These are phyloP conservation scores for Cerrena zonata DNA, from an alignment of 1,284 basidiomycete genomes.

Conservation along the genomic window DNA sequence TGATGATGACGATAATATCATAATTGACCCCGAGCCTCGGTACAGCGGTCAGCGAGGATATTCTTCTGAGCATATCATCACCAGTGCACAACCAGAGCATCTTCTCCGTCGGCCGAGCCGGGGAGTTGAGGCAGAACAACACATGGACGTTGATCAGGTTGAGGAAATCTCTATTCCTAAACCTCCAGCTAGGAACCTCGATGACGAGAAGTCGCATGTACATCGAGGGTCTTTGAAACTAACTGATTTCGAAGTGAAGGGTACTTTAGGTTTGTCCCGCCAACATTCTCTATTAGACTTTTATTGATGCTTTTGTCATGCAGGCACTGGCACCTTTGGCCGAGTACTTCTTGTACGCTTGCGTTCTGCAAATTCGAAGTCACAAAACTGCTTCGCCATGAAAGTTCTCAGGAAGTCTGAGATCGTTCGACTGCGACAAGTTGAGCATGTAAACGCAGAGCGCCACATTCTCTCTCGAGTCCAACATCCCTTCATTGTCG, in stretches of 20 bases:
- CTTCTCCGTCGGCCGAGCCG: slow-evolving; percentile 8
- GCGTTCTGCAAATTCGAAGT: slow-evolving; percentile 40
- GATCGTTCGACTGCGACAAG: slow-evolving; percentile 92
- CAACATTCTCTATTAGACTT: slow-evolving; percentile 3
- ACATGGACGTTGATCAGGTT: slow-evolving; percentile 24
- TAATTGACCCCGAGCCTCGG: slow-evolving; percentile 25
- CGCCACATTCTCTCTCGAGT: slow-evolving; percentile 88
- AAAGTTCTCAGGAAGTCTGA: slow-evolving; percentile 91
- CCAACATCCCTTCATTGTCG: slow-evolving; percentile 77
- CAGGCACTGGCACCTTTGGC: slow-evolving; percentile 91
- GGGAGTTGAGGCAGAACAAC: slow-evolving; percentile 16
- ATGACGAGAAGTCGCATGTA: slow-evolving; percentile 64
- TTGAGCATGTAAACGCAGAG: slow-evolving; percentile 97
- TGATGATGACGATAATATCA: slow-evolving; percentile 23
- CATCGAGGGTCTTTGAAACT: slow-evolving; percentile 53
- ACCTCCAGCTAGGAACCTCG: slow-evolving; percentile 52
- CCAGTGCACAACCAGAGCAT: slow-evolving; percentile 1
- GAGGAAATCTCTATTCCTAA: slow-evolving; percentile 26
- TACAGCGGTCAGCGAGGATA: slow-evolving; percentile 17
- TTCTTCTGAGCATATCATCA: neutral
- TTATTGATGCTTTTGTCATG: slow-evolving; percentile 1
- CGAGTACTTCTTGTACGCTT: slow-evolving; percentile 82
- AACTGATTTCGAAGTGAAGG: slow-evolving; percentile 75
- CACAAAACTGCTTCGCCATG: slow-evolving; percentile 78
- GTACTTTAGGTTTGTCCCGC: slow-evolving; percentile 58